These are phyloP conservation scores for Amanita rubescens DNA, from an alignment of 768 basidiomycete species.

Conservation along the genomic window DNA sequence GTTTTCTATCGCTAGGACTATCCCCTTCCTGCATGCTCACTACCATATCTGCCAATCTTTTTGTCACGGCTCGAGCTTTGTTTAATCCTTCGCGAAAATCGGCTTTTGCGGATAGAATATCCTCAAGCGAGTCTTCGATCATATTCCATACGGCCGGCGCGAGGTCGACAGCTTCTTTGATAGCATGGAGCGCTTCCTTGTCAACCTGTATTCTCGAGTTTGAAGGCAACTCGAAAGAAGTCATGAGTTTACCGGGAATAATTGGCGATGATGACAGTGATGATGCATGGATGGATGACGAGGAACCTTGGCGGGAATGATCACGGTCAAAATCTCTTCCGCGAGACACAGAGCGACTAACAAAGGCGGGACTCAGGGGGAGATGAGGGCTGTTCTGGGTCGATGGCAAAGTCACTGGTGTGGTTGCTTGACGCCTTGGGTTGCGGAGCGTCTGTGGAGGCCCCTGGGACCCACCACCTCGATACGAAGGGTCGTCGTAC, in stretches of 20 bases:
- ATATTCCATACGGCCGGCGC: slow-evolving; percentile 80
- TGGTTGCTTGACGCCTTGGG: slow-evolving; percentile 41
- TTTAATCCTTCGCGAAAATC: slow-evolving; percentile 49
- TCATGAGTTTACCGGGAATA: slow-evolving; percentile 27
- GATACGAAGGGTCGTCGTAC: slow-evolving; percentile 39
- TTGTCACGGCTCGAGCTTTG: slow-evolving; percentile 58
- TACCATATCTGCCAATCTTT: slow-evolving; percentile 52
- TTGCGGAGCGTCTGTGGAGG: slow-evolving; percentile 37
- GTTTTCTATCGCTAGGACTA: slow-evolving; percentile 44
- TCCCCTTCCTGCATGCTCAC: slow-evolving; percentile 51
- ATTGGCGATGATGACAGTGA: slow-evolving; percentile 31
- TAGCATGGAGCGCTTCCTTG: slow-evolving; percentile 70
- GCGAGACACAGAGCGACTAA: slow-evolving; percentile 6
- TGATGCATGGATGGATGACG: slow-evolving; percentile 28
- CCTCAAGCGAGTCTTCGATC: slow-evolving; percentile 61
- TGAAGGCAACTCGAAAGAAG: slow-evolving; percentile 38
- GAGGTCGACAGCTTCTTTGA: slow-evolving; percentile 70
- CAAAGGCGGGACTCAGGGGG: slow-evolving; percentile 21
- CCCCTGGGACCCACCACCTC: slow-evolving; percentile 28
- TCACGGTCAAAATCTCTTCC: slow-evolving; percentile 9
- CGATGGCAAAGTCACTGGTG: slow-evolving; percentile 26
- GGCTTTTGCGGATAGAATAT: slow-evolving; percentile 30
- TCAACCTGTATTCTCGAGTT: slow-evolving; percentile 63
- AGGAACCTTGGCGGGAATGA: slow-evolving; percentile 35
- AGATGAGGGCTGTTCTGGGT: slow-evolving; percentile 37